phyloP scores from a whole-genome alignment of 73 alveolate genomes.

The Tetrahymena borealis region DNA sequence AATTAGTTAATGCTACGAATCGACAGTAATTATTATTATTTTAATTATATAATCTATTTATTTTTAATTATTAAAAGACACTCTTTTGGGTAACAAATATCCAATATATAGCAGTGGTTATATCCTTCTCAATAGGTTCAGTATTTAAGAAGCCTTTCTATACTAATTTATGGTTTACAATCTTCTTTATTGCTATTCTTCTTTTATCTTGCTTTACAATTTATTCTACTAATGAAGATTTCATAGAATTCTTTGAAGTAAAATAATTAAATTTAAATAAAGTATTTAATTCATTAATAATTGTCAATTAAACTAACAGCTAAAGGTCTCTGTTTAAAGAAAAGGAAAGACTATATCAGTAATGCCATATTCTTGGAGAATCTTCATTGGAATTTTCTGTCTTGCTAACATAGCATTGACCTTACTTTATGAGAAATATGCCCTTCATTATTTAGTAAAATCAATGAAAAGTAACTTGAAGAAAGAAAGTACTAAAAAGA shows the following conservation, averaged over 20 bases:
- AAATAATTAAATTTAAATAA: background rate
- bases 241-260: background rate
- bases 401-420: background rate
- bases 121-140: background rate
- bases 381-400: background rate
- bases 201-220: background rate
- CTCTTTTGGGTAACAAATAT: background rate
- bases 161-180: background rate
- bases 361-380: background rate
- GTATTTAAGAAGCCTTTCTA: background rate
- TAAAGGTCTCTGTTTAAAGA: background rate
- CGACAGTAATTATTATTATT: background rate
- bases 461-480: background rate
- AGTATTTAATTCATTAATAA: background rate
- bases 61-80: background rate
- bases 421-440: background rate
- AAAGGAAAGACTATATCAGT: background rate
- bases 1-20: background rate
- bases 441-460: background rate
- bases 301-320: background rate
- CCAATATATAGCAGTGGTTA: background rate
- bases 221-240: background rate
- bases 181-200: background rate
- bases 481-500: background rate
- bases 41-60: background rate